Base-by-base conservation (phyloP, 2,329 filamentous ascomycete genomes). In the Xenoacremonium recifei region DNA sequence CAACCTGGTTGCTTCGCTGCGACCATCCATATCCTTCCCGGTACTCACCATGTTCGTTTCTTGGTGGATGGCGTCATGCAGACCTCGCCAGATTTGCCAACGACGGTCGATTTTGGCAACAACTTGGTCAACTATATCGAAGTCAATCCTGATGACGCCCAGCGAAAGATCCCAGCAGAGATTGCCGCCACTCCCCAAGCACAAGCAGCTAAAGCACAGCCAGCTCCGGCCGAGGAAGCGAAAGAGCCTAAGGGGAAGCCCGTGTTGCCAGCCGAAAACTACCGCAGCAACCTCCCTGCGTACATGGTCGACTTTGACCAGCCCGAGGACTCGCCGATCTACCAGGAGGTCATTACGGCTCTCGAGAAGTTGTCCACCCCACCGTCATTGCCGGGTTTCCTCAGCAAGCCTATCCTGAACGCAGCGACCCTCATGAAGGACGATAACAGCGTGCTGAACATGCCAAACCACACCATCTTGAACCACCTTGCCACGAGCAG, bases 61-160 rank as follows among this genome's bases (percentile, higher is more conserved):
- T 79, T 99, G 53, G 90, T 96, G 37, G 92, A 97, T 68, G 88
- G 87, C 44, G 85, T 92, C 59, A 96, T 96, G 89, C 81, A 85
- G 62, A 93, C 90, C 12, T 93, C 89, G 13, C 83, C 87, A 46
- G 82, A 87, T 50, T 75, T 96, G 41, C 92, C 93, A 12, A 97
- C 93, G 0, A 95, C 93, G 2, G 93, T 99, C 44, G 93, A 99
- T 65, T 96, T 95, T 64, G 95, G 90, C 51, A 97, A 97, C 70
- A 95, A 96, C 62, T 76, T 99, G 15, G 92, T 99, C 67, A 99
- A 99, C 69, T 99, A 97, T 64, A 89, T 99, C 60, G 93, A 99
- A 70, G 87, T 97, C 48, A 88, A 79, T 57, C 82, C 88, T 25
- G 85, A 90, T 42, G 85, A 91, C 58, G 67, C 84, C 21, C 50